Base-by-base conservation (phyloP, 805 yeast genomes). In the Pichia gijzeniarum region DNA sequence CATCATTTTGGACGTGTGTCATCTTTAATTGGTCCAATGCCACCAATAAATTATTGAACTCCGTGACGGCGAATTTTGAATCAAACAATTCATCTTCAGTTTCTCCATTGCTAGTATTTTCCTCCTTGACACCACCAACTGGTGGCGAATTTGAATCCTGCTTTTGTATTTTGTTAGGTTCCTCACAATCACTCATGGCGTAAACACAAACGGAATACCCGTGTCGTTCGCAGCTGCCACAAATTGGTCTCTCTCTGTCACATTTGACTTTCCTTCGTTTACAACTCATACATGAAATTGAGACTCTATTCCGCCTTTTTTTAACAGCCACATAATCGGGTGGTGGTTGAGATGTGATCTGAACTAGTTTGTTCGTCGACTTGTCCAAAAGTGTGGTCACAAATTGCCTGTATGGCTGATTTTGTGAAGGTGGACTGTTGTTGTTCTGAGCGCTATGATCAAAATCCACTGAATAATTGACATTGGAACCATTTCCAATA, bases 211-310 rank as follows among this genome's bases (percentile, higher is more conserved):
- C 33, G n/a, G 33, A 5, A 30, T 35, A 28, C 5, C 48, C 47
- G 30, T 31, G 40, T 9, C 33, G 36, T 38, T n/a, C 7, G 50
- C 71, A 67, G 2, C 65, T 54, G 0, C 64, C 62, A 48, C 71
- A 67, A 14, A 47, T 48, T 8, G 70, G 71, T 53, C 59, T 57
- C 9, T 38, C 43, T 21, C 67, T 52, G 46, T 66, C 69, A 52
- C 71, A 67, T 47, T 72, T 73, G 14, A 75, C 76, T 51, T 75
- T 75, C 44, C 77, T 60, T 53, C 70, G 64, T 47, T 77, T 66
- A 54, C 80, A 75, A 37, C 68, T 51, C 41, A 57, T 39, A 49
- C 66, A 62, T 4, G 65, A 61, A 1, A 73, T 61, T 4, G 78
- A 73, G 4, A 69, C 70, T 53, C 79, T 65, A 55, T 74, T 73